Base-by-base conservation (phyloP, 176 grass and related monocot genomes). In the Carex littledalei region DNA sequence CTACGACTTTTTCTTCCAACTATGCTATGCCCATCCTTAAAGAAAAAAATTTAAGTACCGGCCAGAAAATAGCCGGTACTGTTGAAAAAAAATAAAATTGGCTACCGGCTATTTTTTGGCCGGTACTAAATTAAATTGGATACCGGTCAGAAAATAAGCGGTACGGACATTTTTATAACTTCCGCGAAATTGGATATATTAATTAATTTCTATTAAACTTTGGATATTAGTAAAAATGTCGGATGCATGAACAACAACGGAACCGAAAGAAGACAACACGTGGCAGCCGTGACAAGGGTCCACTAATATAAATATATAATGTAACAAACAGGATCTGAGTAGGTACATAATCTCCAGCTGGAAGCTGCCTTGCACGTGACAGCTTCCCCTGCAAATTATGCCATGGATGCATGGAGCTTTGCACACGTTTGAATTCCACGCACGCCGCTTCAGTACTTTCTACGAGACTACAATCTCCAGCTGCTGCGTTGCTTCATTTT, bases 291-390 rank as follows among this genome's bases (percentile, higher is more conserved):
- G 55, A 54, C 35, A 55, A 21, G 57, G 32, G 59, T 68, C 81
- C 81, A 24, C 61, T 8, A 49, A 9, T 8, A 70, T 77, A 77
- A 35, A 35, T 35, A 35, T 35, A 35, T 18, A 32, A 77, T 45
- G 73, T 71, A 43, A 71, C 67, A 43, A 71, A 71, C 55, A 63
- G 54, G 54, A 60, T 81, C 61, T 53, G 62, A 64, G 31, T 81
- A 63, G 17, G 61, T 22, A 83, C 60, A 66, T 26, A 9, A 83
- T 63, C 60, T 43, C 43, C 81, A 83, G 81, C 81, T 83, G 80
- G 62, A 53, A 83, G 45, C 61, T 50, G 21, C 21, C n/a, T 26
- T 15, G 60, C 80, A 83, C 80, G 80, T 83, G 81, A 83, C 57
- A 21, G 31, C 81, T 22, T 64, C 24, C 63, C 12, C 22, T 54